These are phyloP conservation scores for Lagerstroemia speciosa DNA, from an alignment of 345 rosid genomes.

Conservation along the genomic window DNA sequence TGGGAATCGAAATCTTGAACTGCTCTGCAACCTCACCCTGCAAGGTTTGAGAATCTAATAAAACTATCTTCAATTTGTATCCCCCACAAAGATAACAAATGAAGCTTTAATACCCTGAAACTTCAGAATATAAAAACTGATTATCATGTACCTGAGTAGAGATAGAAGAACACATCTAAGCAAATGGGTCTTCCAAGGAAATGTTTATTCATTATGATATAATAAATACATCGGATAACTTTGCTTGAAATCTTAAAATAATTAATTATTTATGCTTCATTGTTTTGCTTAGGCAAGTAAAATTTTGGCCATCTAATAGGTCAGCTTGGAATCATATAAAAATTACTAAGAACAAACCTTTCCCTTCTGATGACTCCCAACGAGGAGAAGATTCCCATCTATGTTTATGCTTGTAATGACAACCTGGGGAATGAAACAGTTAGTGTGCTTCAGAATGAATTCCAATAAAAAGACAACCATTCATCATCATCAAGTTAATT, in stretches of 20 bases:
- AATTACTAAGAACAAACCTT: conserved; percentile 36
- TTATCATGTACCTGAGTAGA: not conserved
- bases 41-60: conserved; percentile 6
- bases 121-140: not conserved
- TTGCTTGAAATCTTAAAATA: not conserved
- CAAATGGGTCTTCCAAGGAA: not conserved
- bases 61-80: not conserved
- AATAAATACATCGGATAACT: no score
- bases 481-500: not conserved
- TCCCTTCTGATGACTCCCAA: conserved; percentile 89
- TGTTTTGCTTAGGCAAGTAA: no score
- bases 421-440: conserved; percentile 41
- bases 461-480: not conserved
- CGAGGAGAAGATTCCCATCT: conserved; percentile 64
- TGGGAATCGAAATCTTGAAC: conserved; percentile 80
- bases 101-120: not conserved
- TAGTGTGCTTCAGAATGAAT: not conserved
- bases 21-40: conserved; percentile 77
- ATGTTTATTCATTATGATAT: not conserved
- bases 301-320: no score
- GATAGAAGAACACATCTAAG: not conserved
- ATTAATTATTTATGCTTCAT: not conserved
- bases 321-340: no score
- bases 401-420: conserved; percentile 87
- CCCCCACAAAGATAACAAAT: not conserved